phyloP scores from a whole-genome alignment of 352 stramenopile species.

The Globisporangium parvum region DNA sequence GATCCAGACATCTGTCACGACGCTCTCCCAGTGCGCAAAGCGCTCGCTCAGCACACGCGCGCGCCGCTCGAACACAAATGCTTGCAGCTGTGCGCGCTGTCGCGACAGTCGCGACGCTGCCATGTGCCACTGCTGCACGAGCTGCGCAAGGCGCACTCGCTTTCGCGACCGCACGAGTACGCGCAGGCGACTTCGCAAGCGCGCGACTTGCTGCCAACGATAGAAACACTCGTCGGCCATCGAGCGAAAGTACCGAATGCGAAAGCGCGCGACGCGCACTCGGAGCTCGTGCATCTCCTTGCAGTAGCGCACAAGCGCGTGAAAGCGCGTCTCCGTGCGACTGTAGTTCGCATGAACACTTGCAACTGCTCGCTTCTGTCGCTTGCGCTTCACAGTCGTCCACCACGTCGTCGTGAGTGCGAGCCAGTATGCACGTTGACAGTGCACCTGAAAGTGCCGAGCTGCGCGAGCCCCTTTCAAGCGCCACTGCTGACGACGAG shows the following conservation, averaged over 20 bases:
- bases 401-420: slow-evolving; percentile 15
- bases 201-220: slow-evolving; percentile 14
- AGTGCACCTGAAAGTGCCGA: slow-evolving; percentile 11
- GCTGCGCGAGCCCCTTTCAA: slow-evolving; percentile 5
- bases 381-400: neutral
- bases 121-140: neutral
- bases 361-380: neutral
- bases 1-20: slow-evolving; percentile 43
- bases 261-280: slow-evolving; percentile 13
- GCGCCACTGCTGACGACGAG: slow-evolving; percentile 3
- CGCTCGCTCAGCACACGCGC: slow-evolving; percentile 8
- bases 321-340: neutral
- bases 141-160: neutral
- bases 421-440: slow-evolving; percentile 23
- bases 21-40: slow-evolving; percentile 46
- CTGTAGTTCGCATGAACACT: neutral
- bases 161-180: slow-evolving; percentile 1
- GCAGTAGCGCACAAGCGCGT: slow-evolving; percentile 1
- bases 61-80: slow-evolving; percentile 9
- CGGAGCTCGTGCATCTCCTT: slow-evolving; percentile 8
- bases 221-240: slow-evolving; percentile 23
- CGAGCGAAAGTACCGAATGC: slow-evolving; percentile 20
- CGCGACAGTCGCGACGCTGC: neutral
- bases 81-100: slow-evolving; percentile 7
- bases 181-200: slow-evolving; percentile 10